Percentiles rank a stretch among this genome's conserved stretches.
Conservation (phyloP, 495 filamentous ascomycete genomes). For the Usnea hakonensis region DNA sequence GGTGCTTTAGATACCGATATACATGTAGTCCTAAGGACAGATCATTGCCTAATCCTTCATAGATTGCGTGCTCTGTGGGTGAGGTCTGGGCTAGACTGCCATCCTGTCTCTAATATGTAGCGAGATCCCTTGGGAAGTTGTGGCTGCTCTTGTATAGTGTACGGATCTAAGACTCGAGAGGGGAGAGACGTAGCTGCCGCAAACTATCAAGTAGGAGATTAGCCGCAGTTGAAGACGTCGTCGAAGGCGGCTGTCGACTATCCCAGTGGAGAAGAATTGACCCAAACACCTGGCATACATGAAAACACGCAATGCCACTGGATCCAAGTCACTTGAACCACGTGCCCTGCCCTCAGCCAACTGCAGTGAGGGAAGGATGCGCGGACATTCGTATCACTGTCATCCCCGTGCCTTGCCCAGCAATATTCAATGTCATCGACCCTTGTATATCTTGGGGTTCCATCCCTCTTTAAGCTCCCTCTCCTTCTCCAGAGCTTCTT, state of each 20-base stretch:
- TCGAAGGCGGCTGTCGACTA: neutral
- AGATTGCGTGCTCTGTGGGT: neutral
- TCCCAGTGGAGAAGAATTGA: constrained; percentile 15
- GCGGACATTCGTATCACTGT: neutral
- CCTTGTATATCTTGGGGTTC: constrained; percentile 93
- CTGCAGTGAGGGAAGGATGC: neutral
- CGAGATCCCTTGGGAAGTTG: neutral
- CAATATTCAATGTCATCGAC: constrained; percentile 45
- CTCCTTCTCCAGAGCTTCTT: constrained; percentile 43
- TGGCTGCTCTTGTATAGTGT: neutral
- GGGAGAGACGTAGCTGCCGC: neutral
- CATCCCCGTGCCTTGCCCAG: neutral
- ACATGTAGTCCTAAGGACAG: neutral
- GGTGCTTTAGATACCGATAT: no score
- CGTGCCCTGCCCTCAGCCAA: neutral
- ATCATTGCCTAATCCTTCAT: neutral
- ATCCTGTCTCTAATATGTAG: neutral
- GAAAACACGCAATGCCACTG: neutral
- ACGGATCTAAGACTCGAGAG: neutral
- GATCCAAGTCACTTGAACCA: neutral
- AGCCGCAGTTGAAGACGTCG: neutral
- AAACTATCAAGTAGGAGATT: neutral
- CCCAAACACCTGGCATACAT: constrained; percentile 14
- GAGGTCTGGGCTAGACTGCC: neutral
- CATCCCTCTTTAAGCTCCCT: constrained; percentile 75